Evolutionary conservation across 345 rosid genomes (phyloP), one percentile per base, ranked within the genome.

Genomic region (Eucalyptus curtisii): DNA sequence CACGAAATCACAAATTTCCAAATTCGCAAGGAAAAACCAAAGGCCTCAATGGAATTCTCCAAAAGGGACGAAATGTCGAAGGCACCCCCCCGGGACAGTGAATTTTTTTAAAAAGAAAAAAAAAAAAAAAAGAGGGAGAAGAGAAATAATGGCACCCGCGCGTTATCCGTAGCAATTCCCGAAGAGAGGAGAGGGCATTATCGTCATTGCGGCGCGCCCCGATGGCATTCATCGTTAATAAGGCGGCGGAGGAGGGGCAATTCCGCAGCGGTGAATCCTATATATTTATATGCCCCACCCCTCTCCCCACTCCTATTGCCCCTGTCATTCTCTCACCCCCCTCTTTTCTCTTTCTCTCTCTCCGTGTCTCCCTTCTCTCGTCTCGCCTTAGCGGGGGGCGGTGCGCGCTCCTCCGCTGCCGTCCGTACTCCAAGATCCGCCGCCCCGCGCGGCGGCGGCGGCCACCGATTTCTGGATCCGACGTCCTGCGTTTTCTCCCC

Each of bases 231-330:
- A 4, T 15, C 5, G 30, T 92, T 91, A 91, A 90, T 87, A 88
- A 4, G 7, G 0, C 1, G 0, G 2, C 25, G 48, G 33, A 0
- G 0, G 0, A 49, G 88, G 95, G 94, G 93, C 44, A 87, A 86
- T 89, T 49, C 53, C 24, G 52, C 3, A 6, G 13, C 5, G 40
- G 11, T 27, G 2, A 33, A 49, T 87, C 52, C 92, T 94, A 94
- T 94, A 94, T 86, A 94, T 93, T 33, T 50, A 50, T 50, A 8
- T 61, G n/a, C 88, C 66, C 68, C 85, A 45, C 31, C 90, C 16
- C 0, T 1, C 15, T 1, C 10, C 5, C 31, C 86, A 11, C 1
- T 68, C 61, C 50, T 86, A 37, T 16, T n/a, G n/a, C 8, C 10
- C 61, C 57, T 5, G 66, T 61, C 87, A 7, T 53, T 14, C 85